Evolutionary conservation across 768 basidiomycete species (phyloP).

Genomic region (Lactarius trivialis): DNA sequence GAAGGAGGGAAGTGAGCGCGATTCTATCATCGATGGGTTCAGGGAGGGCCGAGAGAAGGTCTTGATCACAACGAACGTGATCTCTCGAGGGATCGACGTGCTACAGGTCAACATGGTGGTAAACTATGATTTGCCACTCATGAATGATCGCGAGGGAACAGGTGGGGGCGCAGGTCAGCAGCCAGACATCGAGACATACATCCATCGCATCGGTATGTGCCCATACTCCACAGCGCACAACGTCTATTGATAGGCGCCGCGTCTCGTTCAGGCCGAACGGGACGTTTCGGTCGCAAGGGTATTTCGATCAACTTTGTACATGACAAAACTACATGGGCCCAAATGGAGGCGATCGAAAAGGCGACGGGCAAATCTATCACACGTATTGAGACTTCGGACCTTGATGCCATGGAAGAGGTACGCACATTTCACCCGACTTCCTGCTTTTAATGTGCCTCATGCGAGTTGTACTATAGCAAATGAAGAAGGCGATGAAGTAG

Average conservation of each 20-base stretch:
- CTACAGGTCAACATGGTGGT: conserved; percentile 99
- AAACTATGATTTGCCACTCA: conserved; percentile 91
- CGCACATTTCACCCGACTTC: conserved; percentile 19
- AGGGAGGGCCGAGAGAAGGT: conserved; percentile 95
- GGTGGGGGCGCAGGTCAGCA: conserved; percentile 41
- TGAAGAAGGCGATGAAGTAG: conserved; percentile 75
- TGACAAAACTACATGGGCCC: conserved; percentile 76
- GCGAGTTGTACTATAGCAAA: conserved; percentile 47
- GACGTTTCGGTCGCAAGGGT: conserved; percentile 95
- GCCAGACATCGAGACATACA: conserved; percentile 94
- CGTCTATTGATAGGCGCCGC: not conserved
- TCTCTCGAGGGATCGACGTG: conserved; percentile 97
- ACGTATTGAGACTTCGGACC: conserved; percentile 80
- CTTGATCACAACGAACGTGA: conserved; percentile 97
- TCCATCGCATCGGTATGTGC: conserved; percentile 87
- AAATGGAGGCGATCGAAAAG: conserved; percentile 87
- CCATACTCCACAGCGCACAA: not conserved
- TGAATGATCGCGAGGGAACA: conserved; percentile 57
- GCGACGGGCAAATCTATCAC: conserved; percentile 71
- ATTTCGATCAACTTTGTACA: conserved; percentile 98
- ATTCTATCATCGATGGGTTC: conserved; percentile 90
- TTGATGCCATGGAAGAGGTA: conserved; percentile 94
- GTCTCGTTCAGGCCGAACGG: conserved; percentile 71
- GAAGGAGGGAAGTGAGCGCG: conserved; percentile 85
- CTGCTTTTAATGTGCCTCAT: not conserved